Evolutionary conservation across 176 grass and related monocot species (phyloP).

Genomic region (Alloteropsis semialata): DNA sequence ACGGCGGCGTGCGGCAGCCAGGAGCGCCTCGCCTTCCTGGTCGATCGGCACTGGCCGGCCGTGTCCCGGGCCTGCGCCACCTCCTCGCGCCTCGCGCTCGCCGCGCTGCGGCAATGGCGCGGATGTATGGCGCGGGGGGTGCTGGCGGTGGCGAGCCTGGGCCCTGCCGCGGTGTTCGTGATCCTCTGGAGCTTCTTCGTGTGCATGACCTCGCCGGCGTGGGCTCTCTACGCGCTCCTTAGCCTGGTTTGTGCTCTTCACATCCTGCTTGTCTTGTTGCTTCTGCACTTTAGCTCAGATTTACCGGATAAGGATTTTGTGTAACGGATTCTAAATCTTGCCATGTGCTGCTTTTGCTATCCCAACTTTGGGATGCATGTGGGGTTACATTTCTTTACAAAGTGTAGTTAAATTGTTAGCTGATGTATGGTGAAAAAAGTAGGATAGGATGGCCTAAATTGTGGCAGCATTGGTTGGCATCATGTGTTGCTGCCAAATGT

Average conservation of each 20-base stretch:
- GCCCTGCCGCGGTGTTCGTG: slow-evolving; percentile 77
- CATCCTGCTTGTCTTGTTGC: slow-evolving; percentile 14
- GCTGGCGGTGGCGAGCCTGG: slow-evolving; percentile 59
- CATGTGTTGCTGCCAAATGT: slow-evolving; percentile 9
- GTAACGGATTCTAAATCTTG: slow-evolving; percentile 28
- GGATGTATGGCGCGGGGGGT: slow-evolving; percentile 53
- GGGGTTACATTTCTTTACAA: slow-evolving; percentile 34
- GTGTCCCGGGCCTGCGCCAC: slow-evolving; percentile 55
- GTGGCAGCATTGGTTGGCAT: slow-evolving; percentile 11
- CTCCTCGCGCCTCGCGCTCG: slow-evolving; percentile 49
- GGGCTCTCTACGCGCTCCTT: slow-evolving; percentile 65
- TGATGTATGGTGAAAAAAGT: slow-evolving; percentile 35
- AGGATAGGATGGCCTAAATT: slow-evolving; percentile 2
- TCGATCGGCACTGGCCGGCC: slow-evolving; percentile 90
- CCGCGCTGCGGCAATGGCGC: slow-evolving; percentile 59
- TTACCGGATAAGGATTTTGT: slow-evolving; percentile 29
- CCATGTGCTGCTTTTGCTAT: slow-evolving; percentile 28
- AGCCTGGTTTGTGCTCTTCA: slow-evolving; percentile 61
- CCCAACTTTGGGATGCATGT: slow-evolving; percentile 35
- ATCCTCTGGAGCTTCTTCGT: slow-evolving; percentile 93
- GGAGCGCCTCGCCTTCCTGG: slow-evolving; percentile 59
- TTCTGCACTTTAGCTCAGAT: slow-evolving; percentile 7
- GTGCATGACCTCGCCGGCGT: slow-evolving; percentile 63
- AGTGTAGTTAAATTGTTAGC: slow-evolving; percentile 30
- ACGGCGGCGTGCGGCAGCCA: slow-evolving; percentile 40